These are phyloP conservation scores for Hsuehochloa calcarea DNA, from an alignment of 176 grass and related monocot genomes.

Conservation along the genomic window DNA sequence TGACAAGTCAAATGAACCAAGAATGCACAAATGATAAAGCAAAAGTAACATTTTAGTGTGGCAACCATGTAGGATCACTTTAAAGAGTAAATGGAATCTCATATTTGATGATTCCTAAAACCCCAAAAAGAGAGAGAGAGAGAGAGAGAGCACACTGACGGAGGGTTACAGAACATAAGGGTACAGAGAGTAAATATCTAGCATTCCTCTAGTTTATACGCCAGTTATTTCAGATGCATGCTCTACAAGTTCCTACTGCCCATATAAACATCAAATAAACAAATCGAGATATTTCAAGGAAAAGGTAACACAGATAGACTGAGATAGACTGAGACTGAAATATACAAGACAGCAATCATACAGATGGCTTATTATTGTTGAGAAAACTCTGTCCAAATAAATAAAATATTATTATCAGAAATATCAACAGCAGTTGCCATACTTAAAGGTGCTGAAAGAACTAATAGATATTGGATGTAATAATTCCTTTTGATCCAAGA, in stretches of 20 bases:
- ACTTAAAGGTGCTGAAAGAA: neutral
- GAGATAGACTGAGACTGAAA: neutral
- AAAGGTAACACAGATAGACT: neutral
- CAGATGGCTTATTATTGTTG: neutral
- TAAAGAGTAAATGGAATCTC: neutral
- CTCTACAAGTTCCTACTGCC: neutral
- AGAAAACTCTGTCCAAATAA: neutral
- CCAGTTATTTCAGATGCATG: neutral
- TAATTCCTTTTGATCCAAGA: neutral
- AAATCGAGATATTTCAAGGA: neutral
- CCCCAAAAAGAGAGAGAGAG: neutral
- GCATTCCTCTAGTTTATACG: neutral
- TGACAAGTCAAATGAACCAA: neutral
- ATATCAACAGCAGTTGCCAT: neutral
- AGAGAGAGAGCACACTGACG: neutral
- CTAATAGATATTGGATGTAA: neutral
- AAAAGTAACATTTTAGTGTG: neutral
- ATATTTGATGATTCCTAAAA: neutral
- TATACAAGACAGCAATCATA: neutral
- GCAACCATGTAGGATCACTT: neutral
- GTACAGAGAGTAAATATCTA: neutral
- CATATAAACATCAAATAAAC: neutral
- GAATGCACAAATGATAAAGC: neutral
- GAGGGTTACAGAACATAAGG: neutral
- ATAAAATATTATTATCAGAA: neutral